Base-by-base conservation (phyloP, 1,284 basidiomycete species). In the Chondrostereum purpureum region DNA sequence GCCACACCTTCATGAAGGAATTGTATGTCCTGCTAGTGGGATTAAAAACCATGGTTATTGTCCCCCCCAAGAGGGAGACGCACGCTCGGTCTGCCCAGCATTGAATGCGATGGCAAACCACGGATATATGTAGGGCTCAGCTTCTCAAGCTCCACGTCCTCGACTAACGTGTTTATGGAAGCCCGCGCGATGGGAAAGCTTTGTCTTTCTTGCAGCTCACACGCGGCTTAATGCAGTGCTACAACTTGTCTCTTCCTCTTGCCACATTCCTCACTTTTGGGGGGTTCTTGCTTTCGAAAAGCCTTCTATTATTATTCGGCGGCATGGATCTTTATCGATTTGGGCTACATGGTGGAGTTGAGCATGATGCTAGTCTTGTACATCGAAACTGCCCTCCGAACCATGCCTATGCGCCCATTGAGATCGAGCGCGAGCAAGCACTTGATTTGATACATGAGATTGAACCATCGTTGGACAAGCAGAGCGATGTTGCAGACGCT, bases 311-410 rank as follows among this genome's bases (percentile, higher is more conserved):
- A 12, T 18, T 50, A 18, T 42, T 46, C 24, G 64, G 61, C 6
- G 46, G 64, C 27, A 31, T 31, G 8, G 45, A 48, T 31, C 50
- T 52, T 12, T 27, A 50, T 19, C 23, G 17, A 17, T 23, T 52
- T 13, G 48, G 42, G 5, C 18, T 24, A 17, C 51, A 52, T 31
- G 38, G 41, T 34, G 43, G 43, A 20, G 41, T 50, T 5, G 51
- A 57, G 48, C 55, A 42, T 51, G 58, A 75, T 43, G 72, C 72
- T 14, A 72, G 69, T 48, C 60, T 73, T 17, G 72, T 73, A 11
- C 72, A 75, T 47, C 55, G 52, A 6, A 63, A 75, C 46, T 65
- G 65, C 1, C 59, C 61, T 0, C 22, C 50, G 18, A 64, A 61
- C 6, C 46, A 64, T 17, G 52, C 54, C 39, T 67, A 61, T 52